phyloP scores from a whole-genome alignment of 345 rosid species.

The sweet orange (Citrus sinensis) region DVS_A1.0 CM039163.1:1546501-1547000 shows the following conservation, averaged over 20 bases:
- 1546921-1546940: neutral
- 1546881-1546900: neutral
- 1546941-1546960: neutral
- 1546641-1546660: no score
- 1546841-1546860: neutral
- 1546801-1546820: neutral
- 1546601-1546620: no score
- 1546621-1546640: no score
- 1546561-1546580: neutral
- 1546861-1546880: neutral
- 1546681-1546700: no score
- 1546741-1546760: neutral
- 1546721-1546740: neutral
- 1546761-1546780: neutral
- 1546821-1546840: neutral
- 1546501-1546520: neutral
- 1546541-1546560: neutral
- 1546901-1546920: neutral
- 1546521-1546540: neutral
- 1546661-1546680: no score
- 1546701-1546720: neutral
- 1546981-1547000: neutral
- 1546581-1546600: no score
- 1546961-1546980: neutral
- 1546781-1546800: neutral